Percentiles rank a stretch among this genome's conserved stretches.
Evolutionary conservation across 2,329 filamentous ascomycete species (phyloP).

Genomic region (Epichloe sibirici): DNA sequence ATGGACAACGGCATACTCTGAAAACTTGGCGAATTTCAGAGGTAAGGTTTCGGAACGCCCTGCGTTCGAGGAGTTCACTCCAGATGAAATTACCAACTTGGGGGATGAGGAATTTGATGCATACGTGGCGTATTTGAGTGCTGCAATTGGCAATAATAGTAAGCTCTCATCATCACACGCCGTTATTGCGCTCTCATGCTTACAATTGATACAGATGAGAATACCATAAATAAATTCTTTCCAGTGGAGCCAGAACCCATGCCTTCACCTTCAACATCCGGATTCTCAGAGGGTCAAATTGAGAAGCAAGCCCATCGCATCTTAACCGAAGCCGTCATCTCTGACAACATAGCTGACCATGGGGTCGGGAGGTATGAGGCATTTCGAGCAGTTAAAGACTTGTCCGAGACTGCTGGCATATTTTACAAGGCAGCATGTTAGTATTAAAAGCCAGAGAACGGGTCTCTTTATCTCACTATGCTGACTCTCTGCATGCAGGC

Average conservation of each 20-base stretch:
- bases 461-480: not conserved
- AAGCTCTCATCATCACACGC: constrained; percentile 1
- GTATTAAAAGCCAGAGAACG: constrained; percentile 1
- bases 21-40: constrained; percentile 8
- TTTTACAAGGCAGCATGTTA: constrained; percentile 24
- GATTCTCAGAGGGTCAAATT: constrained; percentile 15
- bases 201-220: constrained; percentile 12
- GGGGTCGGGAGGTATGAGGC: constrained; percentile 15
- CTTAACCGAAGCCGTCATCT: constrained; percentile 10
- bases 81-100: constrained; percentile 52
- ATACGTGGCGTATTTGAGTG: constrained; percentile 41
- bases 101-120: constrained; percentile 46
- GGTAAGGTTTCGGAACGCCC: constrained; percentile 5
- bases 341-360: not conserved
- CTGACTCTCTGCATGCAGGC: constrained; percentile 13
- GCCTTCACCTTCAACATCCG: constrained; percentile 8
- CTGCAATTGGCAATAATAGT: constrained; percentile 23
- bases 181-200: not conserved
- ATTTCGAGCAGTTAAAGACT: constrained; percentile 19
- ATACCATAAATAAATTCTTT: constrained; percentile 23
- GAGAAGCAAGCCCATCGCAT: constrained; percentile 12
- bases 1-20: constrained; percentile 47
- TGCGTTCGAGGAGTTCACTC: constrained; percentile 41
- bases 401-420: constrained; percentile 17
- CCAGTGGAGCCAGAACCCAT: constrained; percentile 15